Base-by-base conservation (phyloP, 2,329 filamentous ascomycete genomes). In the Alternaria novae-zelandiae region DNA sequence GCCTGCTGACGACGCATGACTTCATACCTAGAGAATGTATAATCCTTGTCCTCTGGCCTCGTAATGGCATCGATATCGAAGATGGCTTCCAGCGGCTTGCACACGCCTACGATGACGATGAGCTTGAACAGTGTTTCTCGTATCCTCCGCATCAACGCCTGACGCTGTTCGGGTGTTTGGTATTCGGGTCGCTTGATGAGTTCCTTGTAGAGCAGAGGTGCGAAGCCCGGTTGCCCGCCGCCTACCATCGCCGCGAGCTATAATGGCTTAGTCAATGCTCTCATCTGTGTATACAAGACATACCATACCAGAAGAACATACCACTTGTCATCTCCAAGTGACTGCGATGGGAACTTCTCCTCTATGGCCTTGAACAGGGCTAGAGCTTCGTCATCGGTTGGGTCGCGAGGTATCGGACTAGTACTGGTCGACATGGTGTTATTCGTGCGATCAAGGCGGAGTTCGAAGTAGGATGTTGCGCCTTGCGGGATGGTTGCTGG, bases 41-140 rank as follows among this genome's bases (percentile, higher is more conserved):
- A 86, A 68, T 90, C 88, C 55, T 83, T 85, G 68, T 90, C 88
- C 71, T 89, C 87, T 0, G 81, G 81, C 25, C 74, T 76, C 67
- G 88, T 86, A 10, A 86, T 72, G 15, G 82, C 79, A 60, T 78
- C 80, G 57, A 89, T 88, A n/a, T 83, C 81, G 8, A 89, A 80
- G 46, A 89, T 85, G 1, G 87, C 84, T 69, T 89, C 87, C 5
- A 90, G 76, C 8, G 88, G 87, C 70, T 89, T 90, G 75, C 86
- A 88, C 0, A 90, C 86, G 1, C 89, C 89, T 15, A 89, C 82
- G 3, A 90, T 80, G 12, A 70, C 65, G 3, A 88, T 81, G n/a
- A 83, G 78, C 76, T 90, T 90, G 61, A 91, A 75, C 12, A 90
- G 79, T 0, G 83, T 84, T 75, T 90, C 89, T 46, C 88, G 83